Base-by-base conservation (phyloP, 225 moss, liverwort and hornwort species). In the Marchantia paleacea region DNA sequence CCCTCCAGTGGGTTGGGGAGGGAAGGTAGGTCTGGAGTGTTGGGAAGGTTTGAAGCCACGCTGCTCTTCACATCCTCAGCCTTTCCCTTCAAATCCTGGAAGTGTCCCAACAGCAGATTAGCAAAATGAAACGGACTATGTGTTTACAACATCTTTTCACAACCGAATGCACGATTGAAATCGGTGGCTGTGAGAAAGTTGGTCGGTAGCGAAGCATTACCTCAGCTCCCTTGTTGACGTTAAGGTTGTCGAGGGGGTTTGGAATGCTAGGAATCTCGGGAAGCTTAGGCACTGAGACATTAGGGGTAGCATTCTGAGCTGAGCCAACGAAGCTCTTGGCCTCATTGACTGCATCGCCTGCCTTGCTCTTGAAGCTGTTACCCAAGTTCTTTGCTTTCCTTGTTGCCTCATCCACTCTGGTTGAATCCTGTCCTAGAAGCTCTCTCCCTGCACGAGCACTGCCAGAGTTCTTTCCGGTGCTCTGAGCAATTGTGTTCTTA, bases 381-480 rank as follows among this genome's bases (percentile, higher is more conserved):
- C 25, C 75, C 0, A 82, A 25, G 0, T 70, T 66, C 0, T 77
- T 82, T 3, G 87, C 82, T 15, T 87, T 81, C 0, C 52, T 65
- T 0, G 90, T 84, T 0, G 90, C 87, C 67, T 85, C 92, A 7
- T 89, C 79, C 51, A 92, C 92, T 29, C 92, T 85, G 4, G 86
- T 71, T 0, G 82, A 76, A 12, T 91, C 91, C n/a, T 89, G 25
- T 0, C 90, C 89, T 0, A 88, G 24, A 31, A 91, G 60, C 78
- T 90, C 90, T n/a, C 26, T 52, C 0, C 71, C 79, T 8, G 91
- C 87, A 16, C 75, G 79, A 0, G 84, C 78, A 64, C 90, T 90
- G 0, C 79, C n/a, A 28, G 85, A 22, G 24, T 86, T 75, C 4
- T 81, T 64, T 0, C 85, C 86, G 2, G 81, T 83, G 0, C 75